Evolutionary conservation across 768 basidiomycete species (phyloP).

Genomic region (Punctularia strigosozonata): DNA sequence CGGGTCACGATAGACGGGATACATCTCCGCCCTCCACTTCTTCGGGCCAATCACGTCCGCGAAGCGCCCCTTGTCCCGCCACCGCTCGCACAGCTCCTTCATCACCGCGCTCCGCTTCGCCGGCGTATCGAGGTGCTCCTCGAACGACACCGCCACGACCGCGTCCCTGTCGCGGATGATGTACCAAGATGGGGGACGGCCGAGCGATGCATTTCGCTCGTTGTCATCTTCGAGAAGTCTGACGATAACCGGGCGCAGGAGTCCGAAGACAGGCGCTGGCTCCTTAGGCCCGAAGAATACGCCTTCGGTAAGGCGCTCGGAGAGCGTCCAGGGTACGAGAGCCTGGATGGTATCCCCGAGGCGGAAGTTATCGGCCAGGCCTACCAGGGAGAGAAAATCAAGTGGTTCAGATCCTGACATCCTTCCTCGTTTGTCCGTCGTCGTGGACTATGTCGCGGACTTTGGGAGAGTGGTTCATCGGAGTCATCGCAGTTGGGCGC

Average conservation of each 20-base stretch:
- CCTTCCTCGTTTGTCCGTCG: no score
- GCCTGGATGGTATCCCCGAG: constrained; percentile 19
- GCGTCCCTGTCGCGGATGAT: constrained; percentile 20
- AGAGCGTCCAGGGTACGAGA: constrained; percentile 46
- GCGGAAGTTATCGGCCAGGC: constrained; percentile 62
- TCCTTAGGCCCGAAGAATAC: no score
- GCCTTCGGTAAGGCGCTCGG: no score
- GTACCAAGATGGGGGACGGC: constrained; percentile 27
- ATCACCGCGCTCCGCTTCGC: constrained; percentile 48
- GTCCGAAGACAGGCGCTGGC: constrained; percentile 44
- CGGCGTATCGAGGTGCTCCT: constrained; percentile 38
- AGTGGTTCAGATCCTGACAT: no score
- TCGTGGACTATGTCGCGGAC: no score
- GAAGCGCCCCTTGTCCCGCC: constrained; percentile 59
- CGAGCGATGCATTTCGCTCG: constrained; percentile 15
- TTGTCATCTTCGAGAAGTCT: constrained; percentile 43
- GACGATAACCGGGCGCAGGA: constrained; percentile 47
- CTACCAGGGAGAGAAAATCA: constrained; percentile 48
- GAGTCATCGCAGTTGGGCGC: no score
- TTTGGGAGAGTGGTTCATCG: no score
- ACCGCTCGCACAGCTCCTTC: constrained; percentile 58
- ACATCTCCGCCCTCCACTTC: constrained; percentile 84
- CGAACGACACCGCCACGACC: constrained; percentile 33
- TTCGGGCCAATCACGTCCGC: constrained; percentile 53
- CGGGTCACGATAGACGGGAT: constrained; percentile 63